These are phyloP conservation scores for Aspergillus proliferans DNA, from an alignment of 2,329 filamentous ascomycete species.

Conservation along the genomic window DNA sequence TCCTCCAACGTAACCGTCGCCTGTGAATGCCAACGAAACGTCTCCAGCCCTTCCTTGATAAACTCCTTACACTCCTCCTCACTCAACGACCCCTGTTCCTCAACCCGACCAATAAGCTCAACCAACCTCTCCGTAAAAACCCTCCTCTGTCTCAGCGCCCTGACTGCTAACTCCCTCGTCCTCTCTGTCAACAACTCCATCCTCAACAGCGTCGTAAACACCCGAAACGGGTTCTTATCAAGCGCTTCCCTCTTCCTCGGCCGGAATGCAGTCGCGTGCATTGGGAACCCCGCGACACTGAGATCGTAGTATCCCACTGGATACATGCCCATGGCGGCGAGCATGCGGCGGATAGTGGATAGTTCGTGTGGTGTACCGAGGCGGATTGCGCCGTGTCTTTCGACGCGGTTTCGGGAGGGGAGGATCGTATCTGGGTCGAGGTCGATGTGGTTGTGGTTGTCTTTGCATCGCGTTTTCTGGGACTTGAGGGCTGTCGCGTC, in stretches of 20 bases:
- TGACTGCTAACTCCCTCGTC: constrained; percentile 27
- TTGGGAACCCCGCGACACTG: constrained; percentile 41
- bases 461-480: neutral
- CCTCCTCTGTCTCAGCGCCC: constrained; percentile 30
- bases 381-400: constrained; percentile 46
- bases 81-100: constrained; percentile 24
- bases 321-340: constrained; percentile 44
- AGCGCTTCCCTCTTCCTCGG: constrained; percentile 33
- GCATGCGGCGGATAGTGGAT: constrained; percentile 39
- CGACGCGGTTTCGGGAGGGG: constrained; percentile 22
- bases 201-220: constrained; percentile 39
- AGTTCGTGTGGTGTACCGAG: constrained; percentile 44
- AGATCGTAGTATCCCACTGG: constrained; percentile 51
- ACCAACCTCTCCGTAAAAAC: constrained; percentile 40
- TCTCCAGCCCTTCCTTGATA: constrained; percentile 40
- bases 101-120: constrained; percentile 31
- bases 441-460: constrained; percentile 1
- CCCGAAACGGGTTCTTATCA: constrained; percentile 40
- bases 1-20: constrained; percentile 37
- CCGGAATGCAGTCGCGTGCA: constrained; percentile 50
- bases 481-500: constrained; percentile 17
- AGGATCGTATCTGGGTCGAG: constrained; percentile 19
- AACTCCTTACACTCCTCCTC: constrained; percentile 31
- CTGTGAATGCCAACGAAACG: constrained; percentile 44
- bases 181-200: constrained; percentile 36